These are phyloP conservation scores for Mychonastes homosphaera DNA, from an alignment of 139 green algal species.

Conservation along the genomic window DNA sequence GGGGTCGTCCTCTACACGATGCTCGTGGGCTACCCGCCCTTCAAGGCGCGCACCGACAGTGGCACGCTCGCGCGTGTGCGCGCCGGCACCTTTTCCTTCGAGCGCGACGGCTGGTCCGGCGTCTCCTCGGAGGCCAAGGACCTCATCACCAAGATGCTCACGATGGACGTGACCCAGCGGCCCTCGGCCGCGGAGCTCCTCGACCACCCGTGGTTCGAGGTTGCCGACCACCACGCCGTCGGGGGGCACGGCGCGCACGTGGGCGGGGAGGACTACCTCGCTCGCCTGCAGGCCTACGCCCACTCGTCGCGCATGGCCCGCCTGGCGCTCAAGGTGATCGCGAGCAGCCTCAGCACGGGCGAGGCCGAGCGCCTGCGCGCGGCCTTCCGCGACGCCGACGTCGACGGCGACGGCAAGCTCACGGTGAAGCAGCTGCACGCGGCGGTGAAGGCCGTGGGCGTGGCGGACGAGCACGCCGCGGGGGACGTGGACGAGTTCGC, in stretches of 20 bases:
- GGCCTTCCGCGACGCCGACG: slow-evolving; percentile 20
- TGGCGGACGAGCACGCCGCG: slow-evolving; percentile 4
- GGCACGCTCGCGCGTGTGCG: slow-evolving; percentile 20
- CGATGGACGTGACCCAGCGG: slow-evolving; percentile 34
- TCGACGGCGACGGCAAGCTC: slow-evolving; percentile 20
- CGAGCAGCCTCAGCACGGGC: slow-evolving; percentile 8
- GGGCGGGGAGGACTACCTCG: slow-evolving; percentile 14
- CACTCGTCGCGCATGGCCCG: slow-evolving; percentile 20
- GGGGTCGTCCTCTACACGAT: slow-evolving; percentile 64
- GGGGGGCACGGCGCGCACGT: slow-evolving; percentile 7
- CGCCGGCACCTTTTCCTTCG: slow-evolving; percentile 30
- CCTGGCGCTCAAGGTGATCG: slow-evolving; percentile 28
- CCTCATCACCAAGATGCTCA: slow-evolving; percentile 27
- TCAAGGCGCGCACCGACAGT: slow-evolving; percentile 50
- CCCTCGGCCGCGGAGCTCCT: slow-evolving; percentile 23
- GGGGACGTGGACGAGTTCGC: slow-evolving; percentile 21
- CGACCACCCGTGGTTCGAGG: slow-evolving; percentile 29
- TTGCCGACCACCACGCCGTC: neutral
- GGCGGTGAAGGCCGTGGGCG: slow-evolving; percentile 8
- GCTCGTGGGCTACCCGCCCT: slow-evolving; percentile 66
- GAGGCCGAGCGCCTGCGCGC: slow-evolving; percentile 13
- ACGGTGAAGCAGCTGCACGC: slow-evolving; percentile 10
- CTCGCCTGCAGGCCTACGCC: slow-evolving; percentile 22
- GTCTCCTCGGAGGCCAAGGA: slow-evolving; percentile 35
- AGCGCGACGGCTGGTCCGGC: slow-evolving; percentile 34